These are phyloP conservation scores for Cicer cuneatum DNA, from an alignment of 306 rosid genomes.

Conservation along the genomic window DNA sequence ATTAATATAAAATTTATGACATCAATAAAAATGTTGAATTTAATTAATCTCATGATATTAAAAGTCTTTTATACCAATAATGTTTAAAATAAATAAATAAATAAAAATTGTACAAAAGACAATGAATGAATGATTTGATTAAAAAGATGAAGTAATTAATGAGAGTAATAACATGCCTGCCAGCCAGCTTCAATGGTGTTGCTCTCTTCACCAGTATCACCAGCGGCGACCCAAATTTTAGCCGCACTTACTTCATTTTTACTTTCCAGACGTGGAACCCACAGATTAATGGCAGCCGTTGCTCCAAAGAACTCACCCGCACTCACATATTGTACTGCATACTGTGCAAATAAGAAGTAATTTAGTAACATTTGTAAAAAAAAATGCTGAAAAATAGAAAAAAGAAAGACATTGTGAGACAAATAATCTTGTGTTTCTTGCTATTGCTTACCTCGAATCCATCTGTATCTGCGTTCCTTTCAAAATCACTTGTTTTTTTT, in stretches of 20 bases:
- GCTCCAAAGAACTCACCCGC: constrained; percentile 89
- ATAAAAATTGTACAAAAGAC: not conserved
- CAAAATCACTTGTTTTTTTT: constrained; percentile 61
- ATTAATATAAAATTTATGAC: too few relatives aligned
- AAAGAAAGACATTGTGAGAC: not conserved
- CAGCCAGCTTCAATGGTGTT: constrained; percentile 88
- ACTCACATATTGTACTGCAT: constrained; percentile 92
- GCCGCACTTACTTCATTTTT: constrained; percentile 91
- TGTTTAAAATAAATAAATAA: too few relatives aligned
- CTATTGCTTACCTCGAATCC: constrained; percentile 61
- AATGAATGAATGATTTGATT: not conserved
- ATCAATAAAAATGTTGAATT: too few relatives aligned
- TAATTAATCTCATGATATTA: too few relatives aligned
- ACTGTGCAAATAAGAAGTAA: constrained; percentile 50
- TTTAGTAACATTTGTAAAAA: not conserved
- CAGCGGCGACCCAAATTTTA: constrained; percentile 94
- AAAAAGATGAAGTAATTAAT: constrained; percentile 20
- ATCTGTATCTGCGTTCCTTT: constrained; percentile 63
- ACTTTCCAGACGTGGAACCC: constrained; percentile 80
- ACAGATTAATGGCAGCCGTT: constrained; percentile 86
- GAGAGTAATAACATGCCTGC: not conserved
- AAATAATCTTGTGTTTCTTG: not conserved
- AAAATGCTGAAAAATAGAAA: too few relatives aligned
- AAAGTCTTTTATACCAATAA: too few relatives aligned
- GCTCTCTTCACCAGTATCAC: constrained; percentile 85